Conservation (phyloP, 805 yeast species). For the Suhomyces tanzawaensis region DNA sequence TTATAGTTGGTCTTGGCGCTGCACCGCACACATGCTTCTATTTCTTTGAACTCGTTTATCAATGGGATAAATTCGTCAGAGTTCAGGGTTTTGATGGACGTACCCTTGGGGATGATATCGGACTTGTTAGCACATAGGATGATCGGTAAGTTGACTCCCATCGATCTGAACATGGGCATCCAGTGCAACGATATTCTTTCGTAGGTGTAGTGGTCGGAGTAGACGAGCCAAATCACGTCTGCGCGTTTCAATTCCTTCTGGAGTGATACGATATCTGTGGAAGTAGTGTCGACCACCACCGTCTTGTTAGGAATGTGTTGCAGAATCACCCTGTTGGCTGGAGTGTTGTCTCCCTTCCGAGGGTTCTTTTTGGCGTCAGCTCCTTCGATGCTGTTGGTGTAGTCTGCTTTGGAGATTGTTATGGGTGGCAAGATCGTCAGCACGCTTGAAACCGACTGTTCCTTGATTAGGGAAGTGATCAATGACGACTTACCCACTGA, state of each 20-base stretch:
- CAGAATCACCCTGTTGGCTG: constrained; percentile 16
- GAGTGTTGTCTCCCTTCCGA: background rate
- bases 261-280: constrained; percentile 58
- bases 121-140: constrained; percentile 84
- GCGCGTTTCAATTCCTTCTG: constrained; percentile 78
- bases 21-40: constrained; percentile 86
- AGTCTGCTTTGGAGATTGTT: constrained; percentile 65
- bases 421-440: constrained; percentile 82
- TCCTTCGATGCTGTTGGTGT: constrained; percentile 43
- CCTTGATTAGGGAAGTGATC: constrained; percentile 78
- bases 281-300: constrained; percentile 74
- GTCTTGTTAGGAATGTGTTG: constrained; percentile 48
- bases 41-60: constrained; percentile 87
- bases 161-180: constrained; percentile 89
- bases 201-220: constrained; percentile 90
- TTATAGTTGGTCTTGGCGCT: constrained; percentile 83
- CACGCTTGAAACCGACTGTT: constrained; percentile 58
- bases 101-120: constrained; percentile 46
- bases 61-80: constrained; percentile 84
- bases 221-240: constrained; percentile 92
- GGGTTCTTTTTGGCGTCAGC: constrained; percentile 4
- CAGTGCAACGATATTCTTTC: constrained; percentile 90
- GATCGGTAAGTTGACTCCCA: constrained; percentile 94
- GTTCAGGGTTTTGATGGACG: constrained; percentile 43
- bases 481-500: constrained; percentile 84